Evolutionary conservation across 1,284 basidiomycete species (phyloP), one percentile per base, ranked within the genome.

Genomic region (Ustilago esculenta): DNA sequence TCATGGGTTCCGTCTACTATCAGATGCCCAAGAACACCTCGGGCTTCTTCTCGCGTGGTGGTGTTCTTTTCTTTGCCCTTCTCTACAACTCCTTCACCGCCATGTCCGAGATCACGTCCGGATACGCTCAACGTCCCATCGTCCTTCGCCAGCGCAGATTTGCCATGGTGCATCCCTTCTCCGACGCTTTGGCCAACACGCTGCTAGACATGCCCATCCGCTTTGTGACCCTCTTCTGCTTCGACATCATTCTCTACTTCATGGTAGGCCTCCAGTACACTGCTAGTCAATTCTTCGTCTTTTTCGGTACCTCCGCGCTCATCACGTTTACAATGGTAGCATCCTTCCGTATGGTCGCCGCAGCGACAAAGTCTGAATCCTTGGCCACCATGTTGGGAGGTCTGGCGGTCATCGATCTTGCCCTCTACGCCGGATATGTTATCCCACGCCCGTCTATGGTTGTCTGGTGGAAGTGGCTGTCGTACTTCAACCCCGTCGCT

Each of bases 41-140:
- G 0, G 88, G 88, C 12, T 90, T 88, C 81, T 94, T 90, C 84
- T 89, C 89, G 14, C 87, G 92, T 18, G 91, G 91, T 3, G 92
- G 92, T 83, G 81, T 84, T 12, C 43, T 71, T 20, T 65, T 60
- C 57, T 60, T 65, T 23, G 57, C 61, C 5, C 37, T 75, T 23
- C 71, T 77, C 10, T 86, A 83, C 79, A 85, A 85, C 52, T 82
- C 84, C 6, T 77, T 87, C 51, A 83, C 84, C 32, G 83, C 83
- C 24, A 79, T 85, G 71, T 60, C 68, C 30, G 77, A 79, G 48
- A 56, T 79, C 39, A 63, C 73, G n/a, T 57, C 58, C 29, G 58
- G 58, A 14, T 63, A 77, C 39, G 48, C 47, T 15, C 73, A 79
- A 45, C 61, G 77, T 6, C 76, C 76, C 25, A 73, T 78, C 48